These are phyloP conservation scores for Boletus insuetus DNA, from an alignment of 768 basidiomycete genomes.

Conservation along the genomic window DNA sequence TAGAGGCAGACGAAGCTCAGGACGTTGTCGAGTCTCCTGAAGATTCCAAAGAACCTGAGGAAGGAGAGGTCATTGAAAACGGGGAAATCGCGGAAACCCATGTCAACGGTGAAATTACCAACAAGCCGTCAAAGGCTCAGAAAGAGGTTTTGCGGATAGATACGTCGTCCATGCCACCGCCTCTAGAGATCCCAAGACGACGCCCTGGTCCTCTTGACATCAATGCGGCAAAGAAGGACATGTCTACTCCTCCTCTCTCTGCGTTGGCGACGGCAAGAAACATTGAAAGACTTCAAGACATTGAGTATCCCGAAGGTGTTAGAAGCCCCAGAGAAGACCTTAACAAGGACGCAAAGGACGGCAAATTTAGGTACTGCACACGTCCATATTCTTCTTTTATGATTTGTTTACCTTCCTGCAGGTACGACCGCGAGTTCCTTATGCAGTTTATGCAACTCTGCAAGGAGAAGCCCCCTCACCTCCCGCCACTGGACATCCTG, in stretches of 20 bases:
- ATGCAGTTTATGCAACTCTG: conserved; percentile 95
- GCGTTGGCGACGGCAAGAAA: conserved; percentile 78
- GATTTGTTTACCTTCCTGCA: conserved; percentile 29
- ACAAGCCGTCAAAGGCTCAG: conserved; percentile 35
- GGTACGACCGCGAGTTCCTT: conserved; percentile 97
- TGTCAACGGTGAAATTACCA: conserved; percentile 37
- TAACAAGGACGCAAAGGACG: conserved; percentile 78
- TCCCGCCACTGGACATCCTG: conserved; percentile 87
- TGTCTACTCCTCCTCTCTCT: conserved; percentile 39
- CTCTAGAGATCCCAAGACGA: conserved; percentile 39
- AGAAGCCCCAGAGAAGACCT: conserved; percentile 81
- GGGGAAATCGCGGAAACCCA: conserved; percentile 28
- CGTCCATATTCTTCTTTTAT: neutral
- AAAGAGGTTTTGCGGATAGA: conserved; percentile 67
- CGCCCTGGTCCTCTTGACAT: conserved; percentile 78
- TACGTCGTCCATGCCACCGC: conserved; percentile 45
- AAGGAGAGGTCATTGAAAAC: conserved; percentile 34
- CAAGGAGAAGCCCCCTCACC: conserved; percentile 89
- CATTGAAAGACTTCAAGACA: conserved; percentile 76
- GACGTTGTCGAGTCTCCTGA: conserved; percentile 38
- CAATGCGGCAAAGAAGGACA: conserved; percentile 44
- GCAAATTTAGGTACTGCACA: conserved; percentile 76
- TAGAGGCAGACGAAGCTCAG: conserved; percentile 38
- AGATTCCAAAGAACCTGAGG: conserved; percentile 46
- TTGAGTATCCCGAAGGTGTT: conserved; percentile 82